phyloP scores from a whole-genome alignment of 1,139 yeast species.

The Arxiozyma heterogenica region DNA sequence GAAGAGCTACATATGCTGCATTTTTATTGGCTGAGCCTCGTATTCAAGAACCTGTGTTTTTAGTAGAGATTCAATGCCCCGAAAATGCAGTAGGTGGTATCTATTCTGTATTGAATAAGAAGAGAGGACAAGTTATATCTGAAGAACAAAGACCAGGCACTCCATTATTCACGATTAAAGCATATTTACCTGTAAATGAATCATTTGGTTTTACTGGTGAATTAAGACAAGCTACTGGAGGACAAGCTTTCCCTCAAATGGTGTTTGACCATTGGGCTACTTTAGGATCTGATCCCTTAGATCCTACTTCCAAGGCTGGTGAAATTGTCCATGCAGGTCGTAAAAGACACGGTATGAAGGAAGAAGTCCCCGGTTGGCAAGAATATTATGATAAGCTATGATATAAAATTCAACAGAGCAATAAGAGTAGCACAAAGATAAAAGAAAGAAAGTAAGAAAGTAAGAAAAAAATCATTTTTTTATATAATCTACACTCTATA shows the following conservation, averaged over 20 bases:
- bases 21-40: conserved; percentile 97
- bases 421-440: neutral
- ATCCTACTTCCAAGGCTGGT: conserved; percentile 92
- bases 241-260: conserved; percentile 99
- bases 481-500: no score
- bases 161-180: conserved; percentile 98
- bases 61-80: conserved; percentile 99
- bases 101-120: conserved; percentile 97
- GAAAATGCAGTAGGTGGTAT: conserved; percentile 99
- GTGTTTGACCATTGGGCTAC: conserved; percentile 97
- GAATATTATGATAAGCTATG: conserved; percentile 99
- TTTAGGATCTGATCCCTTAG: conserved; percentile 86
- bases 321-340: conserved; percentile 80
- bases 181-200: conserved; percentile 99
- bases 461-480: no score
- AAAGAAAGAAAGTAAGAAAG: no score
- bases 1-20: conserved; percentile 98
- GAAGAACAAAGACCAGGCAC: conserved; percentile 99
- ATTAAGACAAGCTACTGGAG: conserved; percentile 99
- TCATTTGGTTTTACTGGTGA: conserved; percentile 99
- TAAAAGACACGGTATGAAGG: conserved; percentile 97
- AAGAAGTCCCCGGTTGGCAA: conserved; percentile 96
- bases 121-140: conserved; percentile 99
- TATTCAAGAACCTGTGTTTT: conserved; percentile 98
- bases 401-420: conserved; percentile 18